These are phyloP conservation scores for Panellus pusillus DNA, from an alignment of 768 basidiomycete species.

Conservation along the genomic window DNA sequence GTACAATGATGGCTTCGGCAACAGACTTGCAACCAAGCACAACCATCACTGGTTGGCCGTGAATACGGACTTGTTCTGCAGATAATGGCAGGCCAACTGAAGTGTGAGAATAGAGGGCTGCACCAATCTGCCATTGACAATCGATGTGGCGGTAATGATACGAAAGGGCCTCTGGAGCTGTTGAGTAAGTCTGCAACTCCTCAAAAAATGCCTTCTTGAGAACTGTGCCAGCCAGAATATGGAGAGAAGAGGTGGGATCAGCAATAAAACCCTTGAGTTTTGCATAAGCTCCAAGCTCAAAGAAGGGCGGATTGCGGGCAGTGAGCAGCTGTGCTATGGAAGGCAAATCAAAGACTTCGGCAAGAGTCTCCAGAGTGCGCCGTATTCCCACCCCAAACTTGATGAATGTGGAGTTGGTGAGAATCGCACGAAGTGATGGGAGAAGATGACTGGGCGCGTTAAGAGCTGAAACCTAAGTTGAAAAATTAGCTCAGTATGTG, in stretches of 20 bases:
- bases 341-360: neutral
- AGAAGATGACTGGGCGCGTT: neutral
- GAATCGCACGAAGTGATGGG: slow-evolving; percentile 1
- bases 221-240: neutral
- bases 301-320: neutral
- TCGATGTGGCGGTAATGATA: neutral
- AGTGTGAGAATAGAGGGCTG: neutral
- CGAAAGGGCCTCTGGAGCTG: neutral
- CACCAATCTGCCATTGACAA: slow-evolving; percentile 7
- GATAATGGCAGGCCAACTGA: neutral
- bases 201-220: neutral
- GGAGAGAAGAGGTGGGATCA: slow-evolving; percentile 1
- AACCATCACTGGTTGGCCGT: neutral
- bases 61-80: neutral
- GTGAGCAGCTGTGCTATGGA: neutral
- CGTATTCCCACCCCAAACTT: neutral
- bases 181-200: too few species aligned
- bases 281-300: slow-evolving; percentile 4
- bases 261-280: neutral
- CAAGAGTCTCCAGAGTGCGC: neutral
- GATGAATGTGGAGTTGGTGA: slow-evolving; percentile 2
- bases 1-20: neutral
- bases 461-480: neutral
- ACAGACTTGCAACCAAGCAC: slow-evolving; percentile 6
- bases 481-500: too few species aligned